A percentile compares a stretch with the other conserved stretches of the same genome.
Evolutionary conservation across 139 green algal species (phyloP).

Genomic region (Chlorella sp.): DNA sequence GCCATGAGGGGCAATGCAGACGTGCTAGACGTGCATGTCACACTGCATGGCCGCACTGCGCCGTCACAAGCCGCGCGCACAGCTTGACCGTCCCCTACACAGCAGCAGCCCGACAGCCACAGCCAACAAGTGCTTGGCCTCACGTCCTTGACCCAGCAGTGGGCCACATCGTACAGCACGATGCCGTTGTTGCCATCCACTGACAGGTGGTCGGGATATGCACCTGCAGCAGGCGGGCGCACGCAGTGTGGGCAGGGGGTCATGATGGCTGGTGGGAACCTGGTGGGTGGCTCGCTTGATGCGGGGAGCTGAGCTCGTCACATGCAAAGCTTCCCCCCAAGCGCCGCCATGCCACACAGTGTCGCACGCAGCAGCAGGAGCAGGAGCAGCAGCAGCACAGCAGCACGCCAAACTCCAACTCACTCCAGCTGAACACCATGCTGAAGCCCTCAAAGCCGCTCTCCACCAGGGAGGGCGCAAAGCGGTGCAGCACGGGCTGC

Average conservation of each 20-base stretch:
- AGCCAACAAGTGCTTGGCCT: not conserved
- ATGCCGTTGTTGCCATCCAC: conserved; percentile 18
- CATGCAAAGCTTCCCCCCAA: too few species aligned
- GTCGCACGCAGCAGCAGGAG: not conserved
- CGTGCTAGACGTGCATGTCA: too few species aligned
- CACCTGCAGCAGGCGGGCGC: not conserved
- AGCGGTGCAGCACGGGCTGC: conserved; percentile 30
- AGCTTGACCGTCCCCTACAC: too few species aligned
- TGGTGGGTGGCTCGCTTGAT: too few species aligned
- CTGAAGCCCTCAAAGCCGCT: conserved; percentile 20
- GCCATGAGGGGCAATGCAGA: not conserved
- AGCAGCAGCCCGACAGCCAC: not conserved
- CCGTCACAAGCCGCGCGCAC: too few species aligned
- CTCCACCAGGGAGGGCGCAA: not conserved
- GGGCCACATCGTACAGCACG: not conserved
- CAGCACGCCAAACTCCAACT: not conserved
- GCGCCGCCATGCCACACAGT: too few species aligned
- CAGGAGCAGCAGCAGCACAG: not conserved
- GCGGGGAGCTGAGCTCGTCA: too few species aligned
- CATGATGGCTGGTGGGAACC: too few species aligned
- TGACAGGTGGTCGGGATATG: conserved; percentile 2
- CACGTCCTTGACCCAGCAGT: conserved; percentile 16
- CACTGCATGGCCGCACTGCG: too few species aligned
- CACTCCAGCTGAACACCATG: conserved; percentile 9
- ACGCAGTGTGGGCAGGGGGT: too few species aligned